Conservation (phyloP, 2,329 filamentous ascomycete genomes). For the Talaromyces verruculosus region DNA sequence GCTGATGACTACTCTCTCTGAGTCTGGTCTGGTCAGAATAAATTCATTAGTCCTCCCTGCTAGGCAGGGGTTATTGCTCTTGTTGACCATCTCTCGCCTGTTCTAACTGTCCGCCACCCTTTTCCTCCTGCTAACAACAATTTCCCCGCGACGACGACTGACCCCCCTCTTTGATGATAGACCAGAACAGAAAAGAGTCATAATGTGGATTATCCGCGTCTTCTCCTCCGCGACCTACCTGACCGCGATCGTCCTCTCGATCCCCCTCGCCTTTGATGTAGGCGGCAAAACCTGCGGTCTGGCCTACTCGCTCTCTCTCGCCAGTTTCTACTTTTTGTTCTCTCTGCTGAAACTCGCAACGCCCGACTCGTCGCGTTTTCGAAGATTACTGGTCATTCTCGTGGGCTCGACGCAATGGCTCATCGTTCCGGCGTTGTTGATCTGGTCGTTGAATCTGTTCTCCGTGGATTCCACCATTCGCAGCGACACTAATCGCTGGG, state of each 20-base stretch:
- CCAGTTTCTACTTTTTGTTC: conserved; percentile 86
- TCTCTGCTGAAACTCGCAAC: conserved; percentile 77
- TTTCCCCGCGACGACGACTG: conserved; percentile 9
- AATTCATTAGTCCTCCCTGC: conserved; percentile 14
- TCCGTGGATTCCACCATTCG: conserved; percentile 75
- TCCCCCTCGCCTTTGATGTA: conserved; percentile 96
- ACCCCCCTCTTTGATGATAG: background rate
- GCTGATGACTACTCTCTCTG: background rate
- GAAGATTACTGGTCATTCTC: conserved; percentile 67
- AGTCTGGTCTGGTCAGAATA: conserved; percentile 8
- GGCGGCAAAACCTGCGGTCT: conserved; percentile 91
- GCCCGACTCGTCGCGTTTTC: conserved; percentile 72
- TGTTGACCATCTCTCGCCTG: conserved; percentile 9
- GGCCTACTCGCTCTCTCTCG: conserved; percentile 86
- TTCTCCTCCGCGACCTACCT: conserved; percentile 82
- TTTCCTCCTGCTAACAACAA: background rate
- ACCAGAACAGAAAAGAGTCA: conserved; percentile 21
- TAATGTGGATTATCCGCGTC: conserved; percentile 80
- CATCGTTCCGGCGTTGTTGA: conserved; percentile 79
- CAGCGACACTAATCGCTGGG: conserved; percentile 63
- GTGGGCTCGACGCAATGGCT: conserved; percentile 81
- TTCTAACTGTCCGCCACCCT: conserved; percentile 17
- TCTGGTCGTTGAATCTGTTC: conserved; percentile 95
- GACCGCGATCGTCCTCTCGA: conserved; percentile 87
- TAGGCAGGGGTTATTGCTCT: conserved; percentile 17